Conservation (phyloP, 2,329 filamentous ascomycete genomes). For the Emergomyces africanus region DNA sequence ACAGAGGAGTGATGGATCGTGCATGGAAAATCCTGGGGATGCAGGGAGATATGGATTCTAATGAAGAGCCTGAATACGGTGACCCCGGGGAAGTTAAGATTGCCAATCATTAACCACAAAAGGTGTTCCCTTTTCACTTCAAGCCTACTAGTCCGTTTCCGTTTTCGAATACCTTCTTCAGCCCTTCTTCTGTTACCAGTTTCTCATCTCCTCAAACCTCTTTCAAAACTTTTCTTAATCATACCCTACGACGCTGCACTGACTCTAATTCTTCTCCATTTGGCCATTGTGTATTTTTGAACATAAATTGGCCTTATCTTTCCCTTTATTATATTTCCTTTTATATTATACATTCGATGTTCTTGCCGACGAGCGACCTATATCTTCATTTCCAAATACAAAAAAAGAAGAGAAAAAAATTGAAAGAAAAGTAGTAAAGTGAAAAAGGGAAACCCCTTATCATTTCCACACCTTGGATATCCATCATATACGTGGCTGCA, state of each 20-base stretch:
- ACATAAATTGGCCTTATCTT: neutral
- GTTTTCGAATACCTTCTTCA: neutral
- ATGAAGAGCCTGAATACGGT: neutral
- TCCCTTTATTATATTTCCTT: neutral
- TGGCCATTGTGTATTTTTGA: neutral
- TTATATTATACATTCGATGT: neutral
- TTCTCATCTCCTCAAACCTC: neutral
- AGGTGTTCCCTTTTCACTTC: neutral
- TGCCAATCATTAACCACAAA: conserved; percentile 3
- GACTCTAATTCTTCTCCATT: neutral
- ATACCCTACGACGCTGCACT: neutral
- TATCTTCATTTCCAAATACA: too few relatives aligned
- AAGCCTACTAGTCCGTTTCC: neutral
- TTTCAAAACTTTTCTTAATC: too few relatives aligned
- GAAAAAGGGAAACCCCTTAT: too few relatives aligned
- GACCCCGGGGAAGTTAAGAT: conserved; percentile 5
- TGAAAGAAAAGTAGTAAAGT: too few relatives aligned
- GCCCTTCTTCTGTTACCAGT: neutral
- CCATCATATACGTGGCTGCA: neutral
- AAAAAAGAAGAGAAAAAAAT: too few relatives aligned
- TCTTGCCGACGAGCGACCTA: neutral
- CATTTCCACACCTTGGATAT: neutral
- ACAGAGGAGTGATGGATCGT: conserved; percentile 28
- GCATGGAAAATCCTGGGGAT: conserved; percentile 30
- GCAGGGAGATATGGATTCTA: conserved; percentile 17